Conservation (phyloP, 1,139 yeast genomes). For the Candida sojae region DNA sequence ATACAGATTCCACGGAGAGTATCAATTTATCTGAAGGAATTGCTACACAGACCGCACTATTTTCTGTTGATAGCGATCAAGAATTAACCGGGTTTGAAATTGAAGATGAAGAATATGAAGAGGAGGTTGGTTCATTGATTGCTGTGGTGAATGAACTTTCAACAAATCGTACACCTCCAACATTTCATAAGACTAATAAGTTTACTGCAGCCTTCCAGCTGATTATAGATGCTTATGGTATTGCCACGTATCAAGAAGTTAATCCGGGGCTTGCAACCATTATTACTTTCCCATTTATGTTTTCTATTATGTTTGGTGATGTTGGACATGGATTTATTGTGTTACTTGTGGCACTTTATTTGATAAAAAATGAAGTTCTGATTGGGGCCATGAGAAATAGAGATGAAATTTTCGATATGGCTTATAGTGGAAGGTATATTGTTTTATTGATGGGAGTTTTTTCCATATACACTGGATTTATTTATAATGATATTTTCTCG, state of each 20-base stretch:
- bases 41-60: constrained; percentile 35
- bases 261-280: constrained; percentile 95
- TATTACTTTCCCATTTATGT: constrained; percentile 97
- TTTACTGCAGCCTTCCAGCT: constrained; percentile 90
- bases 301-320: constrained; percentile 99
- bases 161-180: constrained; percentile 89
- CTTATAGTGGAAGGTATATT: constrained; percentile 88
- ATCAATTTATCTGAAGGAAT: constrained; percentile 11
- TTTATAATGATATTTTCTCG: constrained; percentile 92
- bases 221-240: constrained; percentile 93
- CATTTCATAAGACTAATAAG: constrained; percentile 88
- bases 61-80: constrained; percentile 45
- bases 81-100: constrained; percentile 16
- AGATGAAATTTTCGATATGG: constrained; percentile 97
- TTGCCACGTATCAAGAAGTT: constrained; percentile 91
- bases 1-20: constrained; percentile 6
- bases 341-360: constrained; percentile 65
- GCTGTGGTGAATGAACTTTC: constrained; percentile 75
- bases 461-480: constrained; percentile 89
- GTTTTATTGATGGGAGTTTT: constrained; percentile 87
- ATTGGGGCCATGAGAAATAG: constrained; percentile 67
- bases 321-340: constrained; percentile 91
- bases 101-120: constrained; percentile 25
- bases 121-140: constrained; percentile 31
- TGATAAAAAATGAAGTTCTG: constrained; percentile 68